Evolutionary conservation across 257 asterid species (phyloP), one percentile per base, ranked within the genome.

Genomic region (Hygrophila difformis): DNA sequence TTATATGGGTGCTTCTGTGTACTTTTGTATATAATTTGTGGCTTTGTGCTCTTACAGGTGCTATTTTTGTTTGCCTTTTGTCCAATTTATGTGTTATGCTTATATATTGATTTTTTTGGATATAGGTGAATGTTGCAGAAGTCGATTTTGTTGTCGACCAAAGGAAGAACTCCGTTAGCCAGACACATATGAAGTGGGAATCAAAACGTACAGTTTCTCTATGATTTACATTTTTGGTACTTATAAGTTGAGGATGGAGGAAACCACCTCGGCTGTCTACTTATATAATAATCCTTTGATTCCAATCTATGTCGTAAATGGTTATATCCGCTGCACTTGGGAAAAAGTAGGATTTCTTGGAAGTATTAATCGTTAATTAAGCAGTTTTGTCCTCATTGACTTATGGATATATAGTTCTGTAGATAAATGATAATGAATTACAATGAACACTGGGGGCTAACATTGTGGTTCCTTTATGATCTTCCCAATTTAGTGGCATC

Each of bases 41-140:
- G n/a, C n/a, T n/a, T n/a, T n/a, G n/a, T 35, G 29, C n/a, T 26
- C 14, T 43, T 47, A 43, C 39, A 37, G 15, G 15, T 53, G 13
- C 28, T 51, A 22, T 11, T 16, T 18, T 46, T 4, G 18, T n/a
- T 11, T 34, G 41, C 8, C 39, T 5, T 45, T 8, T 29, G 11
- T 18, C 17, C 26, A 14, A 44, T 17, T 18, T 18, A 17, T 6
- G 38, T 20, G 38, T 19, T 39, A 13, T 41, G 17, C 38, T 13
- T 46, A 2, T 34, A 8, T 53, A 28, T 6, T 39, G 12, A 18
- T 1, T 50, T 20, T 39, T 26, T 39, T 21, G 2, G 65, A 18
- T 65, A 53, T 22, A 85, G 94, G 83, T 85, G 22, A 8, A 1
- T 47, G 98, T 77, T 26, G 65, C 38, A 53, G 91, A 77, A 65